A percentile compares a stretch with the other conserved stretches of the same genome.
Evolutionary conservation across 495 filamentous ascomycete species (phyloP).

Genomic region (Clavariopsis aquatica): DNA sequence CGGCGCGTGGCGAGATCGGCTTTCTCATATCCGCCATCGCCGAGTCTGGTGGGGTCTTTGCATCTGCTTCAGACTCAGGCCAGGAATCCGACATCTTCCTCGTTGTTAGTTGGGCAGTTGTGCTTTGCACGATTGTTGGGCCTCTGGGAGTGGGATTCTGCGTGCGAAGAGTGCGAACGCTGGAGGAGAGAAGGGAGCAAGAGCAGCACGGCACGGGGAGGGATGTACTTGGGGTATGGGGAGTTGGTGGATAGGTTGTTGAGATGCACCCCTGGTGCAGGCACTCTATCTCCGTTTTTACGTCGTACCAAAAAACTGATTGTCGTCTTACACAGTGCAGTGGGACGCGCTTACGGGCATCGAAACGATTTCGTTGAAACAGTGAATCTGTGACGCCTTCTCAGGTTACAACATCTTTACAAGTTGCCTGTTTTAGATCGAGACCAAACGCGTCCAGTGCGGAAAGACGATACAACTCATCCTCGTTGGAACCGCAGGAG

Average conservation of each 20-base stretch:
- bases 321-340: too few species aligned
- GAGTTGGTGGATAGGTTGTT: slow-evolving; percentile 19
- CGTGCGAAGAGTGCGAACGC: slow-evolving; percentile 51
- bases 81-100: slow-evolving; percentile 56
- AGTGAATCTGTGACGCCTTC: not conserved
- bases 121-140: slow-evolving; percentile 72
- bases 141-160: slow-evolving; percentile 67
- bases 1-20: slow-evolving; percentile 76
- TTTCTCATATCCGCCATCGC: slow-evolving; percentile 74
- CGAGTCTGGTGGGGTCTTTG: slow-evolving; percentile 60
- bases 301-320: not conserved
- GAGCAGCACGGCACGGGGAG: slow-evolving; percentile 28
- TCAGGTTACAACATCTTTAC: not conserved
- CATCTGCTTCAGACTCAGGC: slow-evolving; percentile 1
- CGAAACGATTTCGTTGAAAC: not conserved
- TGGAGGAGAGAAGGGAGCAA: slow-evolving; percentile 31
- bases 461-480: not conserved
- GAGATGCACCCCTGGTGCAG: not conserved
- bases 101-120: slow-evolving; percentile 72
- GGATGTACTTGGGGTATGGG: slow-evolving; percentile 44
- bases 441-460: not conserved
- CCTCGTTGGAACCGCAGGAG: not conserved
- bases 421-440: not conserved
- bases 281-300: not conserved
- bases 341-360: too few species aligned